Evolutionary conservation across 306 rosid genomes (phyloP).

Genomic region (Glycyrrhiza uralensis): DNA sequence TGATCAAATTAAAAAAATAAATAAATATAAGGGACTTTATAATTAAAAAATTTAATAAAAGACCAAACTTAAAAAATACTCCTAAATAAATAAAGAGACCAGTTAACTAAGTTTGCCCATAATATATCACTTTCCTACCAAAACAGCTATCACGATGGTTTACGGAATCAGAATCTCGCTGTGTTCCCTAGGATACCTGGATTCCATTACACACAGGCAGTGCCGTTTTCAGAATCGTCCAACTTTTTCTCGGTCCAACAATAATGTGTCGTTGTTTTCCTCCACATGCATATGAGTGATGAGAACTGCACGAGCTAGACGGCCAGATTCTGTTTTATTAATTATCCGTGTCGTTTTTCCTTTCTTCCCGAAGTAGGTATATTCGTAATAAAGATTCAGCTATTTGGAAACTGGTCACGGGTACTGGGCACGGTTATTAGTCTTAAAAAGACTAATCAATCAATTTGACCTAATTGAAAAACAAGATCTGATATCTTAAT

Average conservation of each 20-base stretch:
- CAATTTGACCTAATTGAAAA: neutral
- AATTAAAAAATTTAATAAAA: too few species aligned
- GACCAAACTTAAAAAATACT: too few species aligned
- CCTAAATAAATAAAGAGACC: too few species aligned
- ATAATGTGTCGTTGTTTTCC: constrained; percentile 10
- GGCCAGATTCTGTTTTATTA: neutral
- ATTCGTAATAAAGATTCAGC: constrained; percentile 6
- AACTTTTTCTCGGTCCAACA: neutral
- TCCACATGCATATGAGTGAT: constrained; percentile 5
- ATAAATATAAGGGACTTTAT: too few species aligned
- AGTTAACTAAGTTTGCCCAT: too few species aligned
- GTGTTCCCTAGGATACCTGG: constrained; percentile 2
- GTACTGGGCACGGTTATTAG: neutral
- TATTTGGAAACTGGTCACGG: constrained; percentile 18
- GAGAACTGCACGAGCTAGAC: too few species aligned
- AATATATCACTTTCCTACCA: neutral
- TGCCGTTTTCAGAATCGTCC: constrained; percentile 2
- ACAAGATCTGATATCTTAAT: neutral
- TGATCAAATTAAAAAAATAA: too few species aligned
- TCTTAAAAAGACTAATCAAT: neutral
- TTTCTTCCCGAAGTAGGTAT: neutral
- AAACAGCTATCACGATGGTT: neutral
- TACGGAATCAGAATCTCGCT: constrained; percentile 17
- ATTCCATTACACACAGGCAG: neutral
- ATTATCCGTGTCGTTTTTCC: neutral